Evolutionary conservation across 1,139 yeast genomes (phyloP).

Genomic region (Geotrichum siamense): DNA sequence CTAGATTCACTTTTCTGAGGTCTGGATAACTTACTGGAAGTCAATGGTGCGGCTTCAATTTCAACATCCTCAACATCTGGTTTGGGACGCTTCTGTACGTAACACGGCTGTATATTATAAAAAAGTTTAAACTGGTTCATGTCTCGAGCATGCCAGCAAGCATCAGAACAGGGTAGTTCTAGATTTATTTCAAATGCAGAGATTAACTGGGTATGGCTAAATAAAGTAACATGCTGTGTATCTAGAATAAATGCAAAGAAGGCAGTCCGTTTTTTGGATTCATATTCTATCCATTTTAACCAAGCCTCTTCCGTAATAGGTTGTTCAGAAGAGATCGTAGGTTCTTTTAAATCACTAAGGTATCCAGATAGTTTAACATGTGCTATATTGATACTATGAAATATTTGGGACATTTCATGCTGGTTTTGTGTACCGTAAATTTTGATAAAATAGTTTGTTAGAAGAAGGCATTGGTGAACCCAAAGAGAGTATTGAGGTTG

Average conservation of each 20-base stretch:
- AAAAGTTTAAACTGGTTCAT: slow-evolving; percentile 27
- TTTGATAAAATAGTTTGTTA: slow-evolving; percentile 28
- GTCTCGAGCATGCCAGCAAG: slow-evolving; percentile 37
- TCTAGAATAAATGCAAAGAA: slow-evolving; percentile 35
- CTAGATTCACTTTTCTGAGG: slow-evolving; percentile 5
- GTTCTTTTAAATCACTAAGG: slow-evolving; percentile 23
- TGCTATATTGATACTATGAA: slow-evolving; percentile 33
- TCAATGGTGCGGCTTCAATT: slow-evolving; percentile 15
- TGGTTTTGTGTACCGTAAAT: slow-evolving; percentile 30
- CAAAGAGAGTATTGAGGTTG: slow-evolving; percentile 27
- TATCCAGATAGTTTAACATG: slow-evolving; percentile 31
- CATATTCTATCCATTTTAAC: slow-evolving; percentile 33
- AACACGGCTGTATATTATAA: slow-evolving; percentile 35
- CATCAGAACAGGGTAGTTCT: slow-evolving; percentile 41
- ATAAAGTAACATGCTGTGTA: slow-evolving; percentile 32
- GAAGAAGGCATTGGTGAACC: slow-evolving; percentile 28
- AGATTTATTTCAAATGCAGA: slow-evolving; percentile 37
- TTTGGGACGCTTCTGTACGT: slow-evolving; percentile 24
- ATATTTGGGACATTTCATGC: slow-evolving; percentile 31
- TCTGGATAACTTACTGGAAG: slow-evolving; percentile 6
- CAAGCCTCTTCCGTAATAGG: slow-evolving; percentile 25
- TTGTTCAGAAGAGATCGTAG: slow-evolving; percentile 6
- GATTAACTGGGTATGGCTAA: slow-evolving; percentile 27
- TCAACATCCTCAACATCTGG: slow-evolving; percentile 13
- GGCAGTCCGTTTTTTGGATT: slow-evolving; percentile 32